A percentile compares a stretch with the other conserved stretches of the same genome.
phyloP scores from a whole-genome alignment of 2,329 filamentous ascomycete genomes.

The Fusarium longipes region DNA sequence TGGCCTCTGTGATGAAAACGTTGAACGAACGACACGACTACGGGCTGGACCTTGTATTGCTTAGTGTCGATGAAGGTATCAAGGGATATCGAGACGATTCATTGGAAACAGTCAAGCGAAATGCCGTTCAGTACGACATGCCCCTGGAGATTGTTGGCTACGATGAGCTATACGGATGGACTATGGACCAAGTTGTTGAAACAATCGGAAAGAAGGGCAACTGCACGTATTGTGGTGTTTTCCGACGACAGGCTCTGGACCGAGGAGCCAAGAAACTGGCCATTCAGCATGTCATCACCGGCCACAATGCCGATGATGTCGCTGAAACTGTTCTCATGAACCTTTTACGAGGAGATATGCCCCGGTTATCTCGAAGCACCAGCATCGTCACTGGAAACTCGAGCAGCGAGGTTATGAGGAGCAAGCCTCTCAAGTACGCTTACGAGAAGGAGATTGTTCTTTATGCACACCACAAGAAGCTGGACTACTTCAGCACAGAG shows the following conservation, averaged over 20 bases:
- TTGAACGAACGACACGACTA: conserved; percentile 92
- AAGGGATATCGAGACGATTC: conserved; percentile 97
- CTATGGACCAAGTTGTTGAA: conserved; percentile 98
- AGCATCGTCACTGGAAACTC: conserved; percentile 85
- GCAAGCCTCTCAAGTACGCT: conserved; percentile 96
- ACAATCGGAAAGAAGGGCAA: conserved; percentile 98
- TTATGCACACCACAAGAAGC: conserved; percentile 94
- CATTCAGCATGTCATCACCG: conserved; percentile 94
- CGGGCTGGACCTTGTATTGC: conserved; percentile 83
- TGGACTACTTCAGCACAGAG: conserved; percentile 98
- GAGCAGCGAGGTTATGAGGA: conserved; percentile 89
- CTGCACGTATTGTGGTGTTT: conserved; percentile 98
- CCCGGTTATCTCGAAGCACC: conserved; percentile 86
- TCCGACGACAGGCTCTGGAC: conserved; percentile 92
- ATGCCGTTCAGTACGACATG: conserved; percentile 91
- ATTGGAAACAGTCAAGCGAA: conserved; percentile 94
- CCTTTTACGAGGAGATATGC: conserved; percentile 87
- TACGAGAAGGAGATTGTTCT: conserved; percentile 99
- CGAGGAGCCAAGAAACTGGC: conserved; percentile 87
- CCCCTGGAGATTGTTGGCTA: conserved; percentile 93
- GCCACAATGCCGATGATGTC: conserved; percentile 97
- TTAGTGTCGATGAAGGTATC: conserved; percentile 97
- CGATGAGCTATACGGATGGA: conserved; percentile 95
- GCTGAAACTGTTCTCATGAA: conserved; percentile 99
- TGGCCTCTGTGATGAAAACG: conserved; percentile 94